phyloP scores from a whole-genome alignment of 1,284 basidiomycete genomes.

The Wolfiporia cocos region DNA sequence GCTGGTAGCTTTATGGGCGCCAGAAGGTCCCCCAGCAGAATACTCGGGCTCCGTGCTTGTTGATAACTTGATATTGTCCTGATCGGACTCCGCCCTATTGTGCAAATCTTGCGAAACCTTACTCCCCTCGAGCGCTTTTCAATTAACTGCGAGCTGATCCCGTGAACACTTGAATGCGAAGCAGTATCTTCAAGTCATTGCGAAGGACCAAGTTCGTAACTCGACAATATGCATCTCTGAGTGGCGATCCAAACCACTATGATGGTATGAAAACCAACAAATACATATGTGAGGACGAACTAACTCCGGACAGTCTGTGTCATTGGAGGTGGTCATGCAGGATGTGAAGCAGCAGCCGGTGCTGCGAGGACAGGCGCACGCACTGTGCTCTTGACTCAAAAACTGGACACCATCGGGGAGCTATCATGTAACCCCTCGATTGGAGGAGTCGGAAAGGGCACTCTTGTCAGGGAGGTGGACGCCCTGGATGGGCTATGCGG shows the following conservation, averaged over 20 bases:
- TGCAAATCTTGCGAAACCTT: too few relatives aligned
- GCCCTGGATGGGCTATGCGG: conserved; percentile 83
- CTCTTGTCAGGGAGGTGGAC: conserved; percentile 83
- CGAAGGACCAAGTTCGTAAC: neutral
- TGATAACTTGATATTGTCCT: too few relatives aligned
- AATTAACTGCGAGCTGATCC: neutral
- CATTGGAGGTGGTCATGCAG: conserved; percentile 90
- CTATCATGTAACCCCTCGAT: conserved; percentile 90
- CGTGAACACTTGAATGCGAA: conserved; percentile 3
- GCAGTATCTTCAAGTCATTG: neutral
- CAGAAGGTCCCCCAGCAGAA: too few relatives aligned
- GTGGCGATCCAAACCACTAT: conserved; percentile 13
- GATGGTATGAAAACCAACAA: conserved; percentile 25
- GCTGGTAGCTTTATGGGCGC: too few relatives aligned
- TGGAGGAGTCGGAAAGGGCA: conserved; percentile 87
- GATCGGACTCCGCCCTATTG: too few relatives aligned
- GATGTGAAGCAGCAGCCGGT: conserved; percentile 85
- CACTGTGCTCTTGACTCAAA: conserved; percentile 80
- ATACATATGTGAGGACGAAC: too few relatives aligned
- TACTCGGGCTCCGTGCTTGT: too few relatives aligned
- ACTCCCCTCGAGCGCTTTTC: neutral
- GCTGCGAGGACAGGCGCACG: conserved; percentile 77
- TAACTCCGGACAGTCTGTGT: conserved; percentile 79
- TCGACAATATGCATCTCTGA: conserved; percentile 15
- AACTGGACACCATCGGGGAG: conserved; percentile 76